These are phyloP conservation scores for Triticum urartu DNA, from an alignment of 176 grass and related monocot genomes.

Conservation along the genomic window DNA sequence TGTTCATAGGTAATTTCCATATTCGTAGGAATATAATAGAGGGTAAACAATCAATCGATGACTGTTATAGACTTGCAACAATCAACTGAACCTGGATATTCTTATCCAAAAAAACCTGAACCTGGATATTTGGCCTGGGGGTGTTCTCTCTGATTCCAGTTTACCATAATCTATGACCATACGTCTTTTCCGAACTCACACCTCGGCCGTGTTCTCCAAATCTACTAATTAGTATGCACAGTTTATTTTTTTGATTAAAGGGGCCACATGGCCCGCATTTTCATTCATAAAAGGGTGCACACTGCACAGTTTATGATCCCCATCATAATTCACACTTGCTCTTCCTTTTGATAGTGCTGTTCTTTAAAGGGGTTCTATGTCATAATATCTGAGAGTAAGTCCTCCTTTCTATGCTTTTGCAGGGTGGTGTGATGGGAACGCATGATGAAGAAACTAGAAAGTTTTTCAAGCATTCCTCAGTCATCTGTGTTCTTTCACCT, in stretches of 20 bases:
- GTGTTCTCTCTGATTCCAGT: slow-evolving; percentile 3
- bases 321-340: not conserved
- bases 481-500: slow-evolving; percentile 89
- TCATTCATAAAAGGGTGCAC: not conserved
- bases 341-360: not conserved
- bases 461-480: slow-evolving; percentile 97
- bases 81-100: not conserved
- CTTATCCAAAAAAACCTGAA: not conserved
- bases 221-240: not conserved
- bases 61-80: slow-evolving; percentile 1
- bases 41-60: not conserved
- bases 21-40: not conserved
- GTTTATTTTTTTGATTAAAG: not conserved
- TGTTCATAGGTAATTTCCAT: not conserved
- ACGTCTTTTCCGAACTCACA: not conserved
- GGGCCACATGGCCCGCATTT: not conserved
- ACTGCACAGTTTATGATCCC: not conserved
- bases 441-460: slow-evolving; percentile 96
- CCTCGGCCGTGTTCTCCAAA: not conserved
- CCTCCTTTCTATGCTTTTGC: slow-evolving; percentile 30
- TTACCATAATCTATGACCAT: not conserved
- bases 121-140: not conserved
- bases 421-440: slow-evolving; percentile 94
- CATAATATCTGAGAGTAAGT: not conserved
- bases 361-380: not conserved